Conservation (phyloP, 75 land plant species). For the Pinus taeda region DNA sequence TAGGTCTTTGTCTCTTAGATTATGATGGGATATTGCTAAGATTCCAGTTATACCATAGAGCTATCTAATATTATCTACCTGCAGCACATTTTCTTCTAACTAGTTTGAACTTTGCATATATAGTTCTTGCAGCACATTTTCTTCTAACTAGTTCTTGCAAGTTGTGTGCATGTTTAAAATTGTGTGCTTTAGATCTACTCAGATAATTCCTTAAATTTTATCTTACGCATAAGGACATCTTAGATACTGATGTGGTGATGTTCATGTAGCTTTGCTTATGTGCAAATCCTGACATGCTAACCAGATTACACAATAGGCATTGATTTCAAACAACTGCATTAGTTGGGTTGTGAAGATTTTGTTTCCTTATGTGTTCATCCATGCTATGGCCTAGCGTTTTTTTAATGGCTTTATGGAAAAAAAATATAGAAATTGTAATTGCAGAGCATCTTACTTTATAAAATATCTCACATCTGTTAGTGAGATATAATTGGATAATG, state of each 20-base stretch:
- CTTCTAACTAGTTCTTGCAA: too few relatives aligned
- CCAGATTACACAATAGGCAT: too few relatives aligned
- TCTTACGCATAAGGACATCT: too few relatives aligned
- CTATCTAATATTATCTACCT: too few relatives aligned
- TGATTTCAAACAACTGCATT: neutral
- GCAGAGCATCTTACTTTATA: constrained; percentile 1
- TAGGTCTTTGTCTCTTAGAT: neutral
- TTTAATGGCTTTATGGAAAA: neutral
- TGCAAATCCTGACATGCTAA: too few relatives aligned
- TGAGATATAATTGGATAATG: neutral
- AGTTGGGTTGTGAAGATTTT: neutral
- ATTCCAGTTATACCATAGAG: neutral
- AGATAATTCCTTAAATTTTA: too few relatives aligned
- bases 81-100: neutral
- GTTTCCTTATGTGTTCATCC: neutral
- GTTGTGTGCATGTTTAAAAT: too few relatives aligned
- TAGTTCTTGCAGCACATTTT: neutral
- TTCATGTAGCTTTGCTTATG: too few relatives aligned
- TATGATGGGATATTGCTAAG: neutral
- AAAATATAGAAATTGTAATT: neutral
- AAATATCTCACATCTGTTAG: neutral
- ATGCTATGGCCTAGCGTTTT: neutral
- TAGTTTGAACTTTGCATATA: too few relatives aligned
- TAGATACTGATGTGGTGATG: too few relatives aligned
- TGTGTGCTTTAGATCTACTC: too few relatives aligned